Percentiles rank a stretch among this genome's conserved stretches.
phyloP scores from a whole-genome alignment of 1,284 basidiomycete species.

The Trichosporon sp. region DNA sequence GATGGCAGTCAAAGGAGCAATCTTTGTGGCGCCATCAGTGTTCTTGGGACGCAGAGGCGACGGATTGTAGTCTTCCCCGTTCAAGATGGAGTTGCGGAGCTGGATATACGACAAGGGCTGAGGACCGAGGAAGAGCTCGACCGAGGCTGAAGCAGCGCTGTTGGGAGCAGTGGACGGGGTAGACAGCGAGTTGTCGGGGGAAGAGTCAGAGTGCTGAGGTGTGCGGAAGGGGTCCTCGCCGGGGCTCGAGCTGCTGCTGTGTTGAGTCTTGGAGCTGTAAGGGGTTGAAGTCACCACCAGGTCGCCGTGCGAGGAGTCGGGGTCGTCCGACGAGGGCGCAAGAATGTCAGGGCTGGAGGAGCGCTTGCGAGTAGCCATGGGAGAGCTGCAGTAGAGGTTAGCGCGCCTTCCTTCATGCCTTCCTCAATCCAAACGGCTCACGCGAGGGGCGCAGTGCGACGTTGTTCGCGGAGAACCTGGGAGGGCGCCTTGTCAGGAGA shows the following conservation, averaged over 20 bases:
- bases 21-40: neutral
- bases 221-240: constrained; percentile 12
- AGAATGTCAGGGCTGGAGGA: constrained; percentile 6
- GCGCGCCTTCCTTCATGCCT: neutral
- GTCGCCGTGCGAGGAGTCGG: neutral
- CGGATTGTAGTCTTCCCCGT: constrained; percentile 4
- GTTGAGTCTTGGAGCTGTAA: neutral
- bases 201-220: constrained; percentile 10
- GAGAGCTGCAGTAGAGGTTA: neutral
- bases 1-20: neutral
- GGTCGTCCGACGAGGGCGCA: neutral
- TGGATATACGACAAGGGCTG: constrained; percentile 20
- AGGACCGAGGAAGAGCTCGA: constrained; percentile 22
- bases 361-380: neutral
- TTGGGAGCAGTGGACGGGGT: constrained; percentile 10
- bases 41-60: constrained; percentile 4
- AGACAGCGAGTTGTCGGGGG: constrained; percentile 10
- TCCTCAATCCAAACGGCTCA: neutral
- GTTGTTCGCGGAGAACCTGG: neutral
- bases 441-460: constrained; percentile 2
- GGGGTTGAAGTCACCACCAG: constrained; percentile 11
- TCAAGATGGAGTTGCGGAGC: constrained; percentile 12
- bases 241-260: neutral
- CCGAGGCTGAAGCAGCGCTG: constrained; percentile 10
- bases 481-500: neutral